Base-by-base conservation (phyloP, 1,139 yeast species). In the Yamadazyma sp. region DNA sequence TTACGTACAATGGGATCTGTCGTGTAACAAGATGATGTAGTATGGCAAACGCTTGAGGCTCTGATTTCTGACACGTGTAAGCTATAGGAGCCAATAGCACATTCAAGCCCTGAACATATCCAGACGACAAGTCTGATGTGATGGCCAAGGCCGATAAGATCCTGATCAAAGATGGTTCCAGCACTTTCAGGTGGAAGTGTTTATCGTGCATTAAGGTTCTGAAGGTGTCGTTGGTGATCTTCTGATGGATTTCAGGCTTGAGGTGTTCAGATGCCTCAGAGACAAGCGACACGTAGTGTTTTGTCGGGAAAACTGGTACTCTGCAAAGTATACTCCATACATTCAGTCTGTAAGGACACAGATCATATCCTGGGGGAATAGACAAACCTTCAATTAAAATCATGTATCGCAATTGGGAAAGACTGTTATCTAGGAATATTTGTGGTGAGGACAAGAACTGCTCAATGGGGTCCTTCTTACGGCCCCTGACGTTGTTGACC, bases 61-160 rank as follows among this genome's bases (percentile, higher is more conserved):
- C 97, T 30, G 89, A 78, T 38, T 83, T 80, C 50, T 66, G 57
- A 49, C 86, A 76, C 2, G 85, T 74, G 56, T 80, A 89, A 15
- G 89, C 75, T 41, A 89, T 78, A 0, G 97, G 97, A 0, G 96
- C 97, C 26, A 86, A 75, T 25, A 89, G 59, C 1, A 89, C 92
- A 56, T 90, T 90, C 82, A 90, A 80, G 1, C 97, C 97, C 56
- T 89, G 97, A 10, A 89, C 96, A 56, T 89, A 89, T 0, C 76
- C 53, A 61, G 76, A 63, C 48, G 68, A 54, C 39, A 56, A 57
- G 9, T 54, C 52, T 21, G 61, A 59, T 71, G 68, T 57, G 11
- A 86, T 73, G 1, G 95, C 95, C 52, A 80, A 74, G n/a, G 86
- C 80, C 29, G 87, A 83, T 28, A 89, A 68, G 2, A 88, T 67